These are phyloP conservation scores for Trifolium pratense DNA, from an alignment of 306 rosid genomes.

Conservation along the genomic window DNA sequence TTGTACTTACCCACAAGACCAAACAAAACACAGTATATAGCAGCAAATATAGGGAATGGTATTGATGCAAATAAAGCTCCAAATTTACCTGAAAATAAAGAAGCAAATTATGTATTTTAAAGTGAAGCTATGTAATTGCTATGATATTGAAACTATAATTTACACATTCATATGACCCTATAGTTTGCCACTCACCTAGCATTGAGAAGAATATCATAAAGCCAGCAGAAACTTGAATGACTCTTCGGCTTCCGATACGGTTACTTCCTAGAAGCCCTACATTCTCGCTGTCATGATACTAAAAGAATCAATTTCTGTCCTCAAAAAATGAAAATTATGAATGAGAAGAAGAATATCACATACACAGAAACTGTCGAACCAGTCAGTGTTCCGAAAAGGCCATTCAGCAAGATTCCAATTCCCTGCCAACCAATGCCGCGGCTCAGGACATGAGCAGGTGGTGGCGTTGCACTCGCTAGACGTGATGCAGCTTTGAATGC, in stretches of 20 bases:
- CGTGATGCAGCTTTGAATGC: conserved; percentile 97
- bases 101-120: conserved; percentile 13
- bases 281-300: conserved; percentile 69
- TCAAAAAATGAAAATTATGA: conserved; percentile 12
- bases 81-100: conserved; percentile 75
- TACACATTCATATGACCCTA: not conserved
- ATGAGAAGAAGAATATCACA: conserved; percentile 36
- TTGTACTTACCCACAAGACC: conserved; percentile 82
- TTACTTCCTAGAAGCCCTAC: conserved; percentile 96
- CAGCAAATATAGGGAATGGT: conserved; percentile 92
- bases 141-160: not conserved
- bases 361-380: conserved; percentile 93
- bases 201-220: conserved; percentile 95
- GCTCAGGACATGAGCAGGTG: conserved; percentile 94
- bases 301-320: conserved; percentile 32
- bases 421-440: conserved; percentile 99
- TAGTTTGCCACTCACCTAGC: conserved; percentile 60
- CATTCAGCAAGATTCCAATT: conserved; percentile 83
- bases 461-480: conserved; percentile 96
- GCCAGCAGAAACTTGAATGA: conserved; percentile 95
- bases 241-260: conserved; percentile 91
- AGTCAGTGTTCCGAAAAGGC: conserved; percentile 86
- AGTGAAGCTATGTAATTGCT: not conserved
- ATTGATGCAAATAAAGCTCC: conserved; percentile 96
- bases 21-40: conserved; percentile 86